phyloP scores from a whole-genome alignment of 1,284 basidiomycete genomes.

The Agroathelia rolfsii region DNA sequence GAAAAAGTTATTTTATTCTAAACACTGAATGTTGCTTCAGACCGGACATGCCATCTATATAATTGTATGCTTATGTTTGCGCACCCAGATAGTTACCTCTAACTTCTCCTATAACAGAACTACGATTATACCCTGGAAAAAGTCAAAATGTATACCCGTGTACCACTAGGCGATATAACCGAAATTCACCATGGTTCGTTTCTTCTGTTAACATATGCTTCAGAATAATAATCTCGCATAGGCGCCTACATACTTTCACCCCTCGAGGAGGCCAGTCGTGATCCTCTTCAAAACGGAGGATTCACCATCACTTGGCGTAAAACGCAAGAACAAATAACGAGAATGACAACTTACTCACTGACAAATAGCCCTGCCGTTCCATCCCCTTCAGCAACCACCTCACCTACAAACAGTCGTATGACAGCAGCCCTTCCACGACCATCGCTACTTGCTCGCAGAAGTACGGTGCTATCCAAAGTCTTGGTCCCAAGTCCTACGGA shows the following conservation, averaged over 20 bases:
- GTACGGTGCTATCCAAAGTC: slow-evolving; percentile 24
- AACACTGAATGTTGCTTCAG: slow-evolving; percentile 25
- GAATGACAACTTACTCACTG: slow-evolving; percentile 77
- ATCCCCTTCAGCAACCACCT: no score
- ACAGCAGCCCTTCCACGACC: slow-evolving; percentile 6
- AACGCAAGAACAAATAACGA: slow-evolving; percentile 51
- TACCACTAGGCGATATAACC: slow-evolving; percentile 79
- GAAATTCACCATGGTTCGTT: slow-evolving; percentile 67
- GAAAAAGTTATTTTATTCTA: no score
- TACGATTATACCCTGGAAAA: slow-evolving; percentile 91
- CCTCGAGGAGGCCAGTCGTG: slow-evolving; percentile 81
- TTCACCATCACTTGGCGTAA: slow-evolving; percentile 72
- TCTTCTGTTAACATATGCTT: not conserved
- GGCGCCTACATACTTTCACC: slow-evolving; percentile 88
- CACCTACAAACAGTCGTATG: slow-evolving; percentile 4
- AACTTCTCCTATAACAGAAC: slow-evolving; percentile 34
- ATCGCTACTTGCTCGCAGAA: slow-evolving; percentile 14
- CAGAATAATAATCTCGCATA: no score
- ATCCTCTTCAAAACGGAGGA: slow-evolving; percentile 79
- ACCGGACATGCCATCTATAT: slow-evolving; percentile 59
- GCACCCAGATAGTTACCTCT: slow-evolving; percentile 2
- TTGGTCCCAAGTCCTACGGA: slow-evolving; percentile 24
- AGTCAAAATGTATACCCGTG: slow-evolving; percentile 80
- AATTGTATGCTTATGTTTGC: slow-evolving; percentile 31
- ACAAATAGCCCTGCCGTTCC: slow-evolving; percentile 53